A percentile compares a stretch with the other conserved stretches of the same genome.
These are phyloP conservation scores for Colletotrichum melonis DNA, from an alignment of 2,329 filamentous ascomycete genomes.

Conservation along the genomic window DNA sequence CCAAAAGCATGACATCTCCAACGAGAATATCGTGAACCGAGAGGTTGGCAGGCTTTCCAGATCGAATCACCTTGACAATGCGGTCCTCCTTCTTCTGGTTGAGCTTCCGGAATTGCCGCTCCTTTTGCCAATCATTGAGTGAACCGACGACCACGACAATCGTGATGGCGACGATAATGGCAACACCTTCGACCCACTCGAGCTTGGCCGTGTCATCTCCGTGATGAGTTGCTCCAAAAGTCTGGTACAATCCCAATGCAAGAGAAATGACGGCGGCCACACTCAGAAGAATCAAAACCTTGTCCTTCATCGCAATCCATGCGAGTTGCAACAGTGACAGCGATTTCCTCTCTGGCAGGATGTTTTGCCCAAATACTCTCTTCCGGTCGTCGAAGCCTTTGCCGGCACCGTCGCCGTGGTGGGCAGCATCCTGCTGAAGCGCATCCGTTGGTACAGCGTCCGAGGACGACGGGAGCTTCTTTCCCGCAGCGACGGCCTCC, in stretches of 20 bases:
- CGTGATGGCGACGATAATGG: conserved; percentile 81
- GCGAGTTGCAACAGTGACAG: conserved; percentile 77
- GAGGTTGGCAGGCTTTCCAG: conserved; percentile 76
- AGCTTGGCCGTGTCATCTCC: conserved; percentile 65
- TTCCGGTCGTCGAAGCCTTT: conserved; percentile 60
- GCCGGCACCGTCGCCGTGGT: conserved; percentile 17
- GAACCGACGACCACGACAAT: conserved; percentile 83
- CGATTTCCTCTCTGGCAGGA: conserved; percentile 73
- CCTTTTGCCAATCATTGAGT: conserved; percentile 86
- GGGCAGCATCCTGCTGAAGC: conserved; percentile 28
- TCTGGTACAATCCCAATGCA: conserved; percentile 80
- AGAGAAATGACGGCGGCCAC: conserved; percentile 78
- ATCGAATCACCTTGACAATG: conserved; percentile 78
- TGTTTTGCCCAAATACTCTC: conserved; percentile 71
- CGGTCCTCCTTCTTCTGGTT: conserved; percentile 85
- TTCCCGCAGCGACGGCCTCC: conserved; percentile 57
- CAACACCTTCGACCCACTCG: conserved; percentile 86
- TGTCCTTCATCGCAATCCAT: conserved; percentile 87
- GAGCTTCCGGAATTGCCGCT: conserved; percentile 82
- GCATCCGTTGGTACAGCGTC: conserved; percentile 37
- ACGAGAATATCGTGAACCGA: conserved; percentile 78
- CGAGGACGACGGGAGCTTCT: conserved; percentile 42
- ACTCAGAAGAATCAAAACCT: conserved; percentile 78
- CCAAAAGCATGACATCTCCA: conserved; percentile 79
- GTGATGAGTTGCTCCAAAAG: conserved; percentile 65